These are phyloP conservation scores for Solanum virginianum DNA, from an alignment of 257 asterid genomes.

Conservation along the genomic window DNA sequence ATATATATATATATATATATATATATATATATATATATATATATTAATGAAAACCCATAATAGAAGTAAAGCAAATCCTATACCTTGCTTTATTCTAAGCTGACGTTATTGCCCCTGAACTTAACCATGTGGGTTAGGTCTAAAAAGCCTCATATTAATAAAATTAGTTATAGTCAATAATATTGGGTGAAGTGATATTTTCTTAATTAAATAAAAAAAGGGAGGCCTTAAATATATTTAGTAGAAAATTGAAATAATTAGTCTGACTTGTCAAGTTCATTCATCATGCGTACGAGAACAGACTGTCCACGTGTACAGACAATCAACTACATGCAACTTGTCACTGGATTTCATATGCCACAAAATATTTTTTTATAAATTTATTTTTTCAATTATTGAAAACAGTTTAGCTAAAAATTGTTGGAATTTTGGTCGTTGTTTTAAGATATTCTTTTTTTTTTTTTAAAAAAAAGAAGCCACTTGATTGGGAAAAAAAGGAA, in stretches of 20 bases:
- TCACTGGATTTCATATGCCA: not conserved
- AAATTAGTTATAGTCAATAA: not conserved
- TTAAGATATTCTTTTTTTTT: not conserved
- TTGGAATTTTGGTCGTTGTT: not conserved
- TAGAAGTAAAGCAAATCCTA: not conserved
- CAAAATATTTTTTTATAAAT: not conserved
- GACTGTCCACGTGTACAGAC: constrained; percentile 49
- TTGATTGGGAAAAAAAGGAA: not conserved
- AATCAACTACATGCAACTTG: constrained; percentile 16
- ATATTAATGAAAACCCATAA: not conserved
- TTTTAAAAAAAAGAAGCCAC: not conserved
- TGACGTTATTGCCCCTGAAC: not conserved
- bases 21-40: too few species aligned
- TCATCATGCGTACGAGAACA: not conserved
- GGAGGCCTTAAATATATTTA: not conserved
- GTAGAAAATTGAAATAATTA: not conserved
- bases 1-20: too few species aligned
- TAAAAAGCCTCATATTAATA: not conserved
- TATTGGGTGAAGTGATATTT: not conserved
- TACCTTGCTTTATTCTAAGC: not conserved
- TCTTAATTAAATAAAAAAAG: not conserved
- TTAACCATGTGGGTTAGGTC: constrained; percentile 1
- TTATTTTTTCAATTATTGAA: not conserved
- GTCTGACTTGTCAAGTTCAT: not conserved
- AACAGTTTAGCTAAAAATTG: not conserved